Conservation (phyloP, 129 eudicot genomes). For the Flaveria robusta region DNA sequence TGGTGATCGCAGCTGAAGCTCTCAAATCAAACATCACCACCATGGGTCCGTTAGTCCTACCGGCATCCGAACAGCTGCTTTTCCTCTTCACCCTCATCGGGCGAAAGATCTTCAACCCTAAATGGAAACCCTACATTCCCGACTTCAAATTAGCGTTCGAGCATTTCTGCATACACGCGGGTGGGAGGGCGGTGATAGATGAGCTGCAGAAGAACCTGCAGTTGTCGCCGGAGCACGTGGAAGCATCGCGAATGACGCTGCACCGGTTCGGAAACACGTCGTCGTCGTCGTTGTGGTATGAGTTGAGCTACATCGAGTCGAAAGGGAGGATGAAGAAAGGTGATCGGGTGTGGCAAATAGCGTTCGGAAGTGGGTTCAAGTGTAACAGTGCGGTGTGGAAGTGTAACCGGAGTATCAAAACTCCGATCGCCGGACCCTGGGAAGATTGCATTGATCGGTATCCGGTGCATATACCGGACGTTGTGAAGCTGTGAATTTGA, state of each 20-base stretch:
- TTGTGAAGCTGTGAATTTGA: slow-evolving; percentile 51
- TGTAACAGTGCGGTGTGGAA: slow-evolving; percentile 79
- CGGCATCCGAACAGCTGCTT: slow-evolving; percentile 54
- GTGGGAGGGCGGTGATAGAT: slow-evolving; percentile 68
- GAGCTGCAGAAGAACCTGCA: slow-evolving; percentile 65
- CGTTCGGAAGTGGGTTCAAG: slow-evolving; percentile 78
- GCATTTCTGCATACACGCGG: slow-evolving; percentile 76
- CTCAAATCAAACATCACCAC: slow-evolving; percentile 62
- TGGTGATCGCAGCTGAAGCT: slow-evolving; percentile 62
- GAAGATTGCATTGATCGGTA: slow-evolving; percentile 56
- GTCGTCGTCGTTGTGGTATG: slow-evolving; percentile 69
- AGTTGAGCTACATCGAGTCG: slow-evolving; percentile 51
- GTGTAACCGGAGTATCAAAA: slow-evolving; percentile 49
- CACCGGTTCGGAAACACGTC: slow-evolving; percentile 74
- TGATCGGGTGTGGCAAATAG: slow-evolving; percentile 73
- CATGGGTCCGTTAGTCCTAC: slow-evolving; percentile 55
- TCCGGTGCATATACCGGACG: slow-evolving; percentile 61
- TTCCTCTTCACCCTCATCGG: slow-evolving; percentile 52
- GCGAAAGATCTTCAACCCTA: slow-evolving; percentile 52
- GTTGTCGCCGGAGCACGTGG: slow-evolving; percentile 58
- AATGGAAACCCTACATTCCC: slow-evolving; percentile 68
- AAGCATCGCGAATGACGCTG: slow-evolving; percentile 70
- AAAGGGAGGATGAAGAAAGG: slow-evolving; percentile 81
- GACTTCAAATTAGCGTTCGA: slow-evolving; percentile 67
- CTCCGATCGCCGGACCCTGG: slow-evolving; percentile 56